phyloP scores from a whole-genome alignment of 2,329 filamentous ascomycete species.

The Geosmithia putterillii region DNA sequence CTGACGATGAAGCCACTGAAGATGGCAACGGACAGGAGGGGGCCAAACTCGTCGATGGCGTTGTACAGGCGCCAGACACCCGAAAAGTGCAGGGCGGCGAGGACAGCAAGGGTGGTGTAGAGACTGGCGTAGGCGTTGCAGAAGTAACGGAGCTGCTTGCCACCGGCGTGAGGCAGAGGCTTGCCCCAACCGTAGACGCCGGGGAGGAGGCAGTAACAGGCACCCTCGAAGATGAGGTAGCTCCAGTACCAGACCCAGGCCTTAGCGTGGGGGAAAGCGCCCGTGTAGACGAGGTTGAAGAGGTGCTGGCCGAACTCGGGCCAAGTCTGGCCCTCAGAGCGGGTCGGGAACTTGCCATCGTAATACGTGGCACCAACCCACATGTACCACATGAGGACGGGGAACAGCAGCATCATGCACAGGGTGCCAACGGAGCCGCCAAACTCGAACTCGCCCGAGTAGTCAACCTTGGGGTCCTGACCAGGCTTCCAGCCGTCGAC shows the following conservation, averaged over 20 bases:
- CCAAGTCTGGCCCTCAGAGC: constrained; percentile 51
- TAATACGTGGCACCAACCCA: constrained; percentile 95
- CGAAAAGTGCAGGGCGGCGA: constrained; percentile 63
- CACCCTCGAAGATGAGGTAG: constrained; percentile 76
- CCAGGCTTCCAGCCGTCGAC: constrained; percentile 47
- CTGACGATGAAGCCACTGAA: constrained; percentile 77
- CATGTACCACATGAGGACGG: constrained; percentile 98
- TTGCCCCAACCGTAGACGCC: constrained; percentile 84
- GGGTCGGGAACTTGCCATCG: constrained; percentile 66
- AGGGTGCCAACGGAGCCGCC: constrained; percentile 72
- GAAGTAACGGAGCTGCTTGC: constrained; percentile 85
- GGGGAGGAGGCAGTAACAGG: constrained; percentile 74
- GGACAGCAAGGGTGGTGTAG: constrained; percentile 69
- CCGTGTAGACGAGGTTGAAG: constrained; percentile 61
- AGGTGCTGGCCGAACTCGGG: constrained; percentile 62
- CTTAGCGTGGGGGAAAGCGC: constrained; percentile 69
- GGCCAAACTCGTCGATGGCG: constrained; percentile 89
- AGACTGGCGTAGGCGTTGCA: constrained; percentile 84
- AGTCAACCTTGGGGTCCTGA: constrained; percentile 49
- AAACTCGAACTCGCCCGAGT: constrained; percentile 64
- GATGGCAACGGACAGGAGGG: constrained; percentile 86
- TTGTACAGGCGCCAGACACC: constrained; percentile 84
- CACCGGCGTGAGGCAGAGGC: constrained; percentile 67
- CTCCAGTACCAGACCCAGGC: constrained; percentile 94
- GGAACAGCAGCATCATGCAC: constrained; percentile 85